Conservation (phyloP, 2,329 filamentous ascomycete genomes). For the Aspergillus latus region DNA sequence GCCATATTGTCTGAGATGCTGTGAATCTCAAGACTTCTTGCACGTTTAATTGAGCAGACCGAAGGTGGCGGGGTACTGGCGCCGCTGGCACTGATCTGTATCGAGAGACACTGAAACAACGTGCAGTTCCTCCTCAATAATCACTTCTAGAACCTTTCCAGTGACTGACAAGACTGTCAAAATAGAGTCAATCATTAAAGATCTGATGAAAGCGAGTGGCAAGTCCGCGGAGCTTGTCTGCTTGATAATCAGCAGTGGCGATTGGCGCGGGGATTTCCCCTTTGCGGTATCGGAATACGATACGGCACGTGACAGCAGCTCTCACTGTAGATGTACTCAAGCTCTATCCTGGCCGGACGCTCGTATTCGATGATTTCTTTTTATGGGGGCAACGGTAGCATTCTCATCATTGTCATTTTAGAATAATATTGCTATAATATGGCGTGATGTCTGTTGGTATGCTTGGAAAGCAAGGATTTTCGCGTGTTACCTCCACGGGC, state of each 20-base stretch:
- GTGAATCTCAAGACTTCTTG: not conserved
- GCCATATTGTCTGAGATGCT: slow-evolving; percentile 58
- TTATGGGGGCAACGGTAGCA: too few species aligned
- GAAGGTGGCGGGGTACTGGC: not conserved
- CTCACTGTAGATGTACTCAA: not conserved
- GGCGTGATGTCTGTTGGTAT: not conserved
- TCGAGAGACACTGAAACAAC: not conserved
- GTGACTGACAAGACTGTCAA: not conserved
- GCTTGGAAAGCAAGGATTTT: not conserved
- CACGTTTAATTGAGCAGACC: not conserved
- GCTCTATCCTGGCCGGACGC: not conserved
- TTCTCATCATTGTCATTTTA: too few species aligned
- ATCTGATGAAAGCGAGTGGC: slow-evolving; percentile 22
- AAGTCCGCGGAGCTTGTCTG: slow-evolving; percentile 22
- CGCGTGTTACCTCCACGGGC: not conserved
- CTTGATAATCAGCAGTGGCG: slow-evolving; percentile 34
- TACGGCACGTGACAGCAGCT: not conserved
- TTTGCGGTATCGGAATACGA: slow-evolving; percentile 19
- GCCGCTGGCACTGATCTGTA: not conserved
- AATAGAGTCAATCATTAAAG: not conserved
- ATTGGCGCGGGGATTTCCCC: slow-evolving; percentile 24
- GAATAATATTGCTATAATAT: not conserved
- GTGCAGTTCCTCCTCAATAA: too few species aligned
- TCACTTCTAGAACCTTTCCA: not conserved
- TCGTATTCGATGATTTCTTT: too few species aligned